Evolutionary conservation across 148 eudicot species (phyloP).

Genomic region (Arbutus unedo): DNA sequence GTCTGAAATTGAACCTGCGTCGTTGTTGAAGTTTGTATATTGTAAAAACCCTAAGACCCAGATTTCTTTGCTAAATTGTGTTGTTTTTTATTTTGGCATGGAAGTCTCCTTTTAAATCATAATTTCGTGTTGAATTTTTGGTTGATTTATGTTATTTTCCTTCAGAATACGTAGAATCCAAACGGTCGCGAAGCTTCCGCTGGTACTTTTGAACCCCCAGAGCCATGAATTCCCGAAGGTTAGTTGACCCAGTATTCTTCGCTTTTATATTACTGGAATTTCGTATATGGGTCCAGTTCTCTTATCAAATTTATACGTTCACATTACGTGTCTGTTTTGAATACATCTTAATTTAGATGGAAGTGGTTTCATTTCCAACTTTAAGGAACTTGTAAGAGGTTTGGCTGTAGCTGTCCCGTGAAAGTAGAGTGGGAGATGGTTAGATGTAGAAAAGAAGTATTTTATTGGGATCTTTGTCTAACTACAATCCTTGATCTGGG

Average conservation of each 20-base stretch:
- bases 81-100: not conserved
- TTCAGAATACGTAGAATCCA: not conserved
- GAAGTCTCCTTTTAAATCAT: not conserved
- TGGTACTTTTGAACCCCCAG: slow-evolving; percentile 10
- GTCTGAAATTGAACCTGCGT: not conserved
- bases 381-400: no score
- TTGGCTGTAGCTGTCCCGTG: not conserved
- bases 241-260: not conserved
- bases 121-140: not conserved
- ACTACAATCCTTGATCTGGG: not conserved
- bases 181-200: not conserved
- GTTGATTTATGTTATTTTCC: not conserved
- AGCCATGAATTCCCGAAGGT: slow-evolving; percentile 61
- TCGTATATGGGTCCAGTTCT: not conserved
- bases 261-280: not conserved
- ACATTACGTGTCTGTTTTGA: not conserved
- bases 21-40: not conserved
- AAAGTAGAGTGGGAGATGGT: not conserved
- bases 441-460: not conserved
- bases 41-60: not conserved
- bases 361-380: not conserved
- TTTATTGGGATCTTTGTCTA: not conserved
- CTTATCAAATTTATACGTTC: not conserved
- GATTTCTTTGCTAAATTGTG: not conserved
- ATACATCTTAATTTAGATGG: not conserved